A percentile compares a stretch with the other conserved stretches of the same genome.
Conservation (phyloP, 23 red algal species). For the Cyanidium caldarium region DNA sequence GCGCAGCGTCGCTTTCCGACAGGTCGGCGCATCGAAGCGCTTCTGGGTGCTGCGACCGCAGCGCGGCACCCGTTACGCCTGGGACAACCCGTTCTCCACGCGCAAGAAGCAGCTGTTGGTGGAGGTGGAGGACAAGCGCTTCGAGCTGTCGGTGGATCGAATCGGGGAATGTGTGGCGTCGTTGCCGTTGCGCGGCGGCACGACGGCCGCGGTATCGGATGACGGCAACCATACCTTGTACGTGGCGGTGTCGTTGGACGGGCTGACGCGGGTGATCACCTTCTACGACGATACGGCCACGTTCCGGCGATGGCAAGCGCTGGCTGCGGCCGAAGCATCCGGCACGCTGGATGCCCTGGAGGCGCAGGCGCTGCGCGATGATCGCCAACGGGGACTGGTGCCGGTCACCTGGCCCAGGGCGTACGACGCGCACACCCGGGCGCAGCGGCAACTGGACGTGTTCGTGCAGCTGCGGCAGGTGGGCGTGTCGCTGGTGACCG, state of each 20-base stretch:
- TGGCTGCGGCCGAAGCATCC: background rate
- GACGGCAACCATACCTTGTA: slow-evolving; percentile 8
- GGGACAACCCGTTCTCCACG: slow-evolving; percentile 47
- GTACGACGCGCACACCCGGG: background rate
- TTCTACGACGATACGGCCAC: slow-evolving; percentile 36
- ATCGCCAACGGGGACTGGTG: slow-evolving; percentile 2
- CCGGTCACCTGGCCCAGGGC: background rate
- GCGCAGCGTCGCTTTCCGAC: slow-evolving; percentile 56
- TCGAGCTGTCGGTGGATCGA: slow-evolving; percentile 38
- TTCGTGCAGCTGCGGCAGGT: slow-evolving; percentile 39
- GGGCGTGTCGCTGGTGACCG: slow-evolving; percentile 45
- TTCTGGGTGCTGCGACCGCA: slow-evolving; percentile 65
- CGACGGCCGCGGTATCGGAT: too few relatives aligned
- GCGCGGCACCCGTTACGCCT: slow-evolving; percentile 66
- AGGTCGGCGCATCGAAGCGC: slow-evolving; percentile 34
- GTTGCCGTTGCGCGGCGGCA: too few relatives aligned
- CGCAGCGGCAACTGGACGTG: slow-evolving; percentile 10
- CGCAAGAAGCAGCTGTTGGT: slow-evolving; percentile 14
- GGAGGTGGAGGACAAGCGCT: background rate
- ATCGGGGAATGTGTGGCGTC: slow-evolving; percentile 35
- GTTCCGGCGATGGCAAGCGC: background rate
- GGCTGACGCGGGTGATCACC: slow-evolving; percentile 79
- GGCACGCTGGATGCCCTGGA: background rate
- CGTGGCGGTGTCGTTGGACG: slow-evolving; percentile 42
- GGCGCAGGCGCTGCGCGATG: background rate